A percentile compares a stretch with the other conserved stretches of the same genome.
These are phyloP conservation scores for Fusarium staphyleae DNA, from an alignment of 2,329 filamentous ascomycete species.

Conservation along the genomic window DNA sequence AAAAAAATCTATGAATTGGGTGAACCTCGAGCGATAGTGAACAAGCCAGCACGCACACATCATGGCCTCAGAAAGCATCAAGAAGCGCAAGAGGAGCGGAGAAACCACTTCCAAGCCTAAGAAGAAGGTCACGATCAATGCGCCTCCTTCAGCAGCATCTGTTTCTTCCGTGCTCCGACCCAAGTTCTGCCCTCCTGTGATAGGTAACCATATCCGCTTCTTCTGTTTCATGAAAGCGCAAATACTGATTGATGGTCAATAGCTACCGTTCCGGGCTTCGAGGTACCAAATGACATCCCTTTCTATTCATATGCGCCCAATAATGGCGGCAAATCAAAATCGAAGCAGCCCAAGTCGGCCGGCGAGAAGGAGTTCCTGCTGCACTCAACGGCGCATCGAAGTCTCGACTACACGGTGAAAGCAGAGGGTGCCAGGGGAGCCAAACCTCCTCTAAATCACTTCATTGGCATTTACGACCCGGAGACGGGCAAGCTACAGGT, in stretches of 20 bases:
- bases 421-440: slow-evolving; percentile 50
- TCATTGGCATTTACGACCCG: slow-evolving; percentile 70
- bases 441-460: slow-evolving; percentile 62
- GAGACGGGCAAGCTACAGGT: slow-evolving; percentile 65
- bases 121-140: slow-evolving; percentile 61
- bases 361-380: slow-evolving; percentile 59
- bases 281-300: slow-evolving; percentile 45
- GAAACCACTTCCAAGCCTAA: slow-evolving; percentile 52
- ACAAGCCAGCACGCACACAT: slow-evolving; percentile 10
- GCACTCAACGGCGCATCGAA: slow-evolving; percentile 63
- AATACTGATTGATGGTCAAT: slow-evolving; percentile 35
- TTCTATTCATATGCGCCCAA: slow-evolving; percentile 60
- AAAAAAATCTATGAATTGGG: slow-evolving; percentile 28
- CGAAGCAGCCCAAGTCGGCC: slow-evolving; percentile 52
- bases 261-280: slow-evolving; percentile 49
- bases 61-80: slow-evolving; percentile 52
- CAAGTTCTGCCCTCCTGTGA: slow-evolving; percentile 58
- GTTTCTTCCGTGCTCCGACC: slow-evolving; percentile 56
- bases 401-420: slow-evolving; percentile 65
- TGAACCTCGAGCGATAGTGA: slow-evolving; percentile 14
- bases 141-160: slow-evolving; percentile 49
- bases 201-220: slow-evolving; percentile 51
- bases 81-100: slow-evolving; percentile 63
- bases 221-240: slow-evolving; percentile 1
- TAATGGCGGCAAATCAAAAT: slow-evolving; percentile 44